Conservation (phyloP, 2,329 filamentous ascomycete genomes). For the Monilinia polystroma region DNA sequence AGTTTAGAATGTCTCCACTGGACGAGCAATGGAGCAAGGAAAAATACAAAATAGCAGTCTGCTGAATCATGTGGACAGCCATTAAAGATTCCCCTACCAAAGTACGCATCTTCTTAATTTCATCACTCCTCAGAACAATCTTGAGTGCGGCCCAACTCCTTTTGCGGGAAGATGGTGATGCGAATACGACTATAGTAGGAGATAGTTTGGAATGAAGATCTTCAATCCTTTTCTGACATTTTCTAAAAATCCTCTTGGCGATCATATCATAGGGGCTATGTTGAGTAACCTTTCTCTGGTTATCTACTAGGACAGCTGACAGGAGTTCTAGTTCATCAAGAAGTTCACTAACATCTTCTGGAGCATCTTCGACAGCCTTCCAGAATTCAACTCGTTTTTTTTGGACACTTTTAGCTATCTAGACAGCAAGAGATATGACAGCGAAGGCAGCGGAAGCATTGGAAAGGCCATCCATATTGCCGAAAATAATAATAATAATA, state of each 20-base stretch:
- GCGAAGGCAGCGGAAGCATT: conserved; percentile 18
- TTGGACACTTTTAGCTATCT: conserved; percentile 4
- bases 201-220: not conserved
- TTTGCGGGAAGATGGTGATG: not conserved
- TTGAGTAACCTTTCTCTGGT: not conserved
- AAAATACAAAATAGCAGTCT: no score
- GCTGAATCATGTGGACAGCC: no score
- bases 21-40: no score
- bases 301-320: not conserved
- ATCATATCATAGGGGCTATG: not conserved
- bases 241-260: not conserved
- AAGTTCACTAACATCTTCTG: not conserved
- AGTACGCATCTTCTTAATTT: not conserved
- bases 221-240: conserved; percentile 11
- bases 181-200: not conserved
- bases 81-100: not conserved
- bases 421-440: not conserved
- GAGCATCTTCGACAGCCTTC: conserved; percentile 6
- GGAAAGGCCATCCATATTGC: conserved; percentile 10
- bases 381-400: conserved; percentile 1
- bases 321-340: conserved; percentile 8
- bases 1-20: no score
- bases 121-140: not conserved
- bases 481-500: not conserved
- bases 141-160: conserved; percentile 5